phyloP scores from a whole-genome alignment of 2,329 filamentous ascomycete species.

The Dendryphion nanum region DNA sequence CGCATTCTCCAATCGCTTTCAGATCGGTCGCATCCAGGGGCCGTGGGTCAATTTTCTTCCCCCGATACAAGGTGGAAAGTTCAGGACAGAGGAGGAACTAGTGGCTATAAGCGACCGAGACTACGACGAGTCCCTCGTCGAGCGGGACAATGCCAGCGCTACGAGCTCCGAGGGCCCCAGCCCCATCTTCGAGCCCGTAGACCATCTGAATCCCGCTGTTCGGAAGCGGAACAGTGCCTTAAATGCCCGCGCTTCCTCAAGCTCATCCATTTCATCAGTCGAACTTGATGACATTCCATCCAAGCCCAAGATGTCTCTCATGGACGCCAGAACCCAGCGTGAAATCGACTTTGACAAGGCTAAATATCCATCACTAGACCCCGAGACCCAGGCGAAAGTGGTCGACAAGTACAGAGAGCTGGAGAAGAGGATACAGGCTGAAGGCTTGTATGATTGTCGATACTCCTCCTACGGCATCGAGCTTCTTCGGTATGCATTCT shows the following conservation, averaged over 20 bases:
- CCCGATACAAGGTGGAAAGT: constrained; percentile 85
- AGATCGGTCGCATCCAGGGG: constrained; percentile 79
- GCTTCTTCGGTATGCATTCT: constrained; percentile 65
- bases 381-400: constrained; percentile 70
- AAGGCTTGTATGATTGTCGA: constrained; percentile 80
- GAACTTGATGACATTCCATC: constrained; percentile 38
- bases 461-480: constrained; percentile 80
- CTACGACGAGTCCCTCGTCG: constrained; percentile 17
- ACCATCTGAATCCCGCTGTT: constrained; percentile 33
- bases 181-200: constrained; percentile 57
- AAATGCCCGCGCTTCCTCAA: constrained; percentile 48
- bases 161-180: constrained; percentile 54
- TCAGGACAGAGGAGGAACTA: constrained; percentile 54
- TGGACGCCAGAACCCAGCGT: constrained; percentile 71
- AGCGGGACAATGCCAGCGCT: constrained; percentile 25
- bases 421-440: constrained; percentile 67
- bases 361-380: constrained; percentile 78
- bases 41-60: constrained; percentile 85
- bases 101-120: constrained; percentile 36
- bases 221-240: constrained; percentile 40
- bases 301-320: constrained; percentile 56
- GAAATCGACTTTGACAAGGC: constrained; percentile 73
- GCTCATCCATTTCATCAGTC: constrained; percentile 59
- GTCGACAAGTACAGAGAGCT: constrained; percentile 79
- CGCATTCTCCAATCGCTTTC: constrained; percentile 74